These are phyloP conservation scores for Dipodascus albidus DNA, from an alignment of 805 yeast genomes.

Conservation along the genomic window DNA sequence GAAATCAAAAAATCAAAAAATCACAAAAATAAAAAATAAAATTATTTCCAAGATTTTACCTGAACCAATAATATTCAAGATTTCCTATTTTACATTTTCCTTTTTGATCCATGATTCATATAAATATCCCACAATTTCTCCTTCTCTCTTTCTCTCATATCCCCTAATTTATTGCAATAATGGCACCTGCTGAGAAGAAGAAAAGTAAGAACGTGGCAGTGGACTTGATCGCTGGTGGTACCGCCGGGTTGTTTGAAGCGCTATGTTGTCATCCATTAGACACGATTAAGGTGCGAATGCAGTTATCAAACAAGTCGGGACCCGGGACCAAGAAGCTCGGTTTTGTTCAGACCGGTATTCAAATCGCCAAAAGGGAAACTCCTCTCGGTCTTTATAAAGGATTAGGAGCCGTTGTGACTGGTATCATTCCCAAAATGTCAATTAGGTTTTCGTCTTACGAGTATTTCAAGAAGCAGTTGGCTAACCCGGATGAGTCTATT, in stretches of 20 bases:
- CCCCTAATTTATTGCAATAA: not conserved
- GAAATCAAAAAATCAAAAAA: not conserved
- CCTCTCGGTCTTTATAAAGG: conserved; percentile 87
- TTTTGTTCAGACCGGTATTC: conserved; percentile 67
- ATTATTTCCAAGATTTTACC: too few relatives aligned
- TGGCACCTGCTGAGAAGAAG: conserved; percentile 9
- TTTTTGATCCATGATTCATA: not conserved
- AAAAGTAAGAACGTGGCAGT: conserved; percentile 19
- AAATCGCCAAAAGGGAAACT: conserved; percentile 70
- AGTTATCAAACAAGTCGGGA: conserved; percentile 34
- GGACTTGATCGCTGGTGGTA: conserved; percentile 73
- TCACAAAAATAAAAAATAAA: not conserved
- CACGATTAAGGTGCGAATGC: conserved; percentile 96
- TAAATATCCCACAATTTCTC: not conserved
- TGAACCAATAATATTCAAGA: not conserved
- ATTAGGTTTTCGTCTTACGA: conserved; percentile 92
- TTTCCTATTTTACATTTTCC: not conserved
- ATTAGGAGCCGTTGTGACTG: conserved; percentile 91
- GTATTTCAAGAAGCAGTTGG: conserved; percentile 62
- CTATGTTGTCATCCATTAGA: conserved; percentile 97
- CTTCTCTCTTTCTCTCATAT: not conserved
- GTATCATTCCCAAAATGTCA: conserved; percentile 98
- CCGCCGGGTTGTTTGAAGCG: conserved; percentile 97
- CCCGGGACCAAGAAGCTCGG: conserved; percentile 59
- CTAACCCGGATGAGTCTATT: conserved; percentile 45